Conservation (phyloP, 805 yeast genomes). For the Ogataea sp. region DNA sequence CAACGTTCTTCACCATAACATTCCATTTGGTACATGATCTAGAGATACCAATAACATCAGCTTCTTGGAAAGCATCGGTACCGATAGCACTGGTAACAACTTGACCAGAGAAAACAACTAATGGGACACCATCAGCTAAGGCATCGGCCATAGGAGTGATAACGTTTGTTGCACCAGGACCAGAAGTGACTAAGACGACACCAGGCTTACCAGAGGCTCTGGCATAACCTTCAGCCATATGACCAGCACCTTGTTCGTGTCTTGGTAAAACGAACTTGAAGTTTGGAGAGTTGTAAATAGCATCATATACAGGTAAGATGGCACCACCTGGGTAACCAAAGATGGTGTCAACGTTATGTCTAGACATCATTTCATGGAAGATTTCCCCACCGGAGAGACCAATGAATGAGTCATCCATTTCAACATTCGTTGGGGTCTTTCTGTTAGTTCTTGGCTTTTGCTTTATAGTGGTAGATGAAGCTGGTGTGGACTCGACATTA, state of each 20-base stretch:
- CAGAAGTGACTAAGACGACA: slow-evolving; percentile 96
- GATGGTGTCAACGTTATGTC: slow-evolving; percentile 91
- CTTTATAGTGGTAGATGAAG: no score
- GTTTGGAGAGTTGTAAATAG: slow-evolving; percentile 83
- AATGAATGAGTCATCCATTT: slow-evolving; percentile 79
- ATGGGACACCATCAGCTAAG: slow-evolving; percentile 92
- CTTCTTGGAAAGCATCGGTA: slow-evolving; percentile 99
- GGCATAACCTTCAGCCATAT: slow-evolving; percentile 99
- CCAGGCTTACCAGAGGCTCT: slow-evolving; percentile 94
- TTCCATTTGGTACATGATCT: slow-evolving; percentile 99
- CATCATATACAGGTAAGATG: slow-evolving; percentile 94
- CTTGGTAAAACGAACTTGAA: slow-evolving; percentile 90
- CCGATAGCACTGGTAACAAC: slow-evolving; percentile 95
- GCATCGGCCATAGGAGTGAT: slow-evolving; percentile 99
- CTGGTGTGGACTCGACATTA: slow-evolving; percentile 12
- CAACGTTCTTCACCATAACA: slow-evolving; percentile 93
- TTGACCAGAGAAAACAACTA: slow-evolving; percentile 96
- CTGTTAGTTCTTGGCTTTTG: no score
- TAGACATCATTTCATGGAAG: slow-evolving; percentile 97
- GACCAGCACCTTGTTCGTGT: slow-evolving; percentile 99
- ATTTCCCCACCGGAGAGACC: slow-evolving; percentile 98
- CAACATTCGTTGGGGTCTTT: slow-evolving; percentile 1
- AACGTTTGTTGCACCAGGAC: slow-evolving; percentile 98
- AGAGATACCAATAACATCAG: slow-evolving; percentile 94
- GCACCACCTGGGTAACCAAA: slow-evolving; percentile 99